These are phyloP conservation scores for Phaeosphaeriaceae sp. DNA, from an alignment of 2,329 filamentous ascomycete species.

Conservation along the genomic window DNA sequence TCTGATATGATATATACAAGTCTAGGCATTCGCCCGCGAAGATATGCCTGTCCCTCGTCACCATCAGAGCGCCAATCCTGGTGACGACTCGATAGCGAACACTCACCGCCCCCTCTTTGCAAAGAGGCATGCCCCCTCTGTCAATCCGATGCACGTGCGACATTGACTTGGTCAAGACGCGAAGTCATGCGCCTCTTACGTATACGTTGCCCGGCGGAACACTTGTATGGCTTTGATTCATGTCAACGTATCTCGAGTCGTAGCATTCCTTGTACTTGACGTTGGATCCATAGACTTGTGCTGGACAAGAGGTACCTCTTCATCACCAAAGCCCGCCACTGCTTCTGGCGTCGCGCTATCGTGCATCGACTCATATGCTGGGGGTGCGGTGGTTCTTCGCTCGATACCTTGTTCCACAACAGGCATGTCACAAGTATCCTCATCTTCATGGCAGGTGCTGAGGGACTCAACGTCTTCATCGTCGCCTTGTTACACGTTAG, in stretches of 20 bases:
- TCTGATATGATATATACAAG: background rate
- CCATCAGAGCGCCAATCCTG: background rate
- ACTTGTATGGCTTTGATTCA: too few relatives aligned
- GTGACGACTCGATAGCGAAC: background rate
- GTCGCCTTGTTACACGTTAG: background rate
- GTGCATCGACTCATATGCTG: background rate
- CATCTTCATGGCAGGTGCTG: background rate
- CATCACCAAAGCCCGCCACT: too few relatives aligned
- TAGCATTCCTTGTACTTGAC: background rate
- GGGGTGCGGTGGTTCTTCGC: background rate
- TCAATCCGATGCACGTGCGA: too few relatives aligned
- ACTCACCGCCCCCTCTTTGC: too few relatives aligned
- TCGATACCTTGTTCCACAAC: background rate
- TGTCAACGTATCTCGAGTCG: too few relatives aligned
- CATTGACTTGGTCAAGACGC: too few relatives aligned
- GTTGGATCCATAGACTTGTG: background rate
- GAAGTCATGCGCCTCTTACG: too few relatives aligned
- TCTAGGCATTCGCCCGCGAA: background rate
- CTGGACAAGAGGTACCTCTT: background rate
- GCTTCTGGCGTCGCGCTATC: background rate
- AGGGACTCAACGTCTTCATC: background rate
- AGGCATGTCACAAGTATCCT: background rate
- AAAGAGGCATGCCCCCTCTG: too few relatives aligned
- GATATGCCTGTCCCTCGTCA: background rate
- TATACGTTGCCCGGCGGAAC: too few relatives aligned